Percentiles rank a stretch among this genome's conserved stretches.
phyloP scores from a whole-genome alignment of 306 rosid species.

The Clitoria ternatea region DNA sequence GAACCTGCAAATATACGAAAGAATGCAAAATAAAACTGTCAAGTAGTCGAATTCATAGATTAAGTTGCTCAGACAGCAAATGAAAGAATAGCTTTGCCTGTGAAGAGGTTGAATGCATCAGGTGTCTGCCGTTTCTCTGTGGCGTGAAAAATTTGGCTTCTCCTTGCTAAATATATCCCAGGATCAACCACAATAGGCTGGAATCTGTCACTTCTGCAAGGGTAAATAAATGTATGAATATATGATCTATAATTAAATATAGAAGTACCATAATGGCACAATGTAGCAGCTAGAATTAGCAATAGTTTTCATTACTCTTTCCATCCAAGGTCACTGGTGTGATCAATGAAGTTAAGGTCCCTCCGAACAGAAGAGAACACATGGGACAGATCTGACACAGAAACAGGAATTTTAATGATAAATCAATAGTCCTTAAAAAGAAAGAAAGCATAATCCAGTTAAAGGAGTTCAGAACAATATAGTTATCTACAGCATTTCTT shows the following conservation, averaged over 20 bases:
- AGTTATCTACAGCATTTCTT: neutral
- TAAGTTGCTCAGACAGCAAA: slow-evolving; percentile 4
- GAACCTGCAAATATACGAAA: slow-evolving; percentile 65
- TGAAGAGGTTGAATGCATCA: slow-evolving; percentile 72
- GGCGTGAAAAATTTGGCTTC: slow-evolving; percentile 88
- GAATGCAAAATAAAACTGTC: neutral
- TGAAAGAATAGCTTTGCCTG: slow-evolving; percentile 51
- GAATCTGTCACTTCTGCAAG: slow-evolving; percentile 62
- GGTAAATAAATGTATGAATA: slow-evolving; percentile 4
- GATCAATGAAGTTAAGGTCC: slow-evolving; percentile 74
- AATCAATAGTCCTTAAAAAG: neutral
- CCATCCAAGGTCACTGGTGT: slow-evolving; percentile 85
- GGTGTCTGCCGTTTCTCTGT: slow-evolving; percentile 72
- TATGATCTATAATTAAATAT: slow-evolving; percentile 14
- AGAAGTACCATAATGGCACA: neutral
- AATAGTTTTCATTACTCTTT: slow-evolving; percentile 61
- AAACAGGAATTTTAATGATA: neutral
- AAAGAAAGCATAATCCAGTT: neutral
- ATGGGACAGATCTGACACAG: slow-evolving; percentile 65
- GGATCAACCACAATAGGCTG: slow-evolving; percentile 82
- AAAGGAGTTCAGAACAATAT: neutral
- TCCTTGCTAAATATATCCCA: slow-evolving; percentile 64
- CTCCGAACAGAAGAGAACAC: slow-evolving; percentile 73
- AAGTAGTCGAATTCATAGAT: neutral
- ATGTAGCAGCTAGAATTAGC: slow-evolving; percentile 10